Evolutionary conservation across 805 yeast genomes (phyloP).

Genomic region (Saccharomycopsis sp.): DNA sequence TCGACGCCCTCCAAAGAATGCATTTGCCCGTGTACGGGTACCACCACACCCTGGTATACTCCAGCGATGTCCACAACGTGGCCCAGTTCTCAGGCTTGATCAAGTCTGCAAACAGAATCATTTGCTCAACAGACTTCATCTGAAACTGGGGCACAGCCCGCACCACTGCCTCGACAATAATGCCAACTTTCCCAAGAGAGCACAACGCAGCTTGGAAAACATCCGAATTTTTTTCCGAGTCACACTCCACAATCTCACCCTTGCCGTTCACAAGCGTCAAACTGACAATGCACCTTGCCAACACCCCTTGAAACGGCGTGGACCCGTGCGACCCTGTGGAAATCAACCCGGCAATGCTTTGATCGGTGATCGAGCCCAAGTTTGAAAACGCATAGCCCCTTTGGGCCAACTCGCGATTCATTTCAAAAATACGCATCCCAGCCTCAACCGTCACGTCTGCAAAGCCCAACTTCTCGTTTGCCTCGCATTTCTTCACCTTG

Average conservation of each 20-base stretch:
- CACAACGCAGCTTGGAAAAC: constrained; percentile 75
- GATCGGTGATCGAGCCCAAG: constrained; percentile 89
- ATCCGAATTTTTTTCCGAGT: constrained; percentile 52
- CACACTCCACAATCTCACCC: constrained; percentile 64
- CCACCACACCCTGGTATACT: constrained; percentile 95
- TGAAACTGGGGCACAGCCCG: constrained; percentile 80
- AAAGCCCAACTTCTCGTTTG: constrained; percentile 49
- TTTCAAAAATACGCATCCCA: constrained; percentile 69
- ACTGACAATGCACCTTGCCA: constrained; percentile 79
- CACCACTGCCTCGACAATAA: constrained; percentile 76
- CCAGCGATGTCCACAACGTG: constrained; percentile 77
- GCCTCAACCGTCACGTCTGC: constrained; percentile 94
- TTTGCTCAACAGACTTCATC: constrained; percentile 71
- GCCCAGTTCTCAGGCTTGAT: constrained; percentile 50
- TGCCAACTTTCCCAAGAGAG: constrained; percentile 86
- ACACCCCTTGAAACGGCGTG: constrained; percentile 83
- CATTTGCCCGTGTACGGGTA: constrained; percentile 85
- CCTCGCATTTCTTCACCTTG: constrained; percentile 37
- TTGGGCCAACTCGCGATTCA: constrained; percentile 56
- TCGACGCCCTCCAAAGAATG: constrained; percentile 83
- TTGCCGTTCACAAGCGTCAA: constrained; percentile 64
- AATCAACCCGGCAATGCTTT: constrained; percentile 89
- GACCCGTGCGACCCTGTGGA: constrained; percentile 98
- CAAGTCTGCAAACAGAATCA: constrained; percentile 65
- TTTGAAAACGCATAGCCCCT: constrained; percentile 78